Base-by-base conservation (phyloP, 805 yeast species). In the Kluyveromyces dobzhanskii region DNA sequence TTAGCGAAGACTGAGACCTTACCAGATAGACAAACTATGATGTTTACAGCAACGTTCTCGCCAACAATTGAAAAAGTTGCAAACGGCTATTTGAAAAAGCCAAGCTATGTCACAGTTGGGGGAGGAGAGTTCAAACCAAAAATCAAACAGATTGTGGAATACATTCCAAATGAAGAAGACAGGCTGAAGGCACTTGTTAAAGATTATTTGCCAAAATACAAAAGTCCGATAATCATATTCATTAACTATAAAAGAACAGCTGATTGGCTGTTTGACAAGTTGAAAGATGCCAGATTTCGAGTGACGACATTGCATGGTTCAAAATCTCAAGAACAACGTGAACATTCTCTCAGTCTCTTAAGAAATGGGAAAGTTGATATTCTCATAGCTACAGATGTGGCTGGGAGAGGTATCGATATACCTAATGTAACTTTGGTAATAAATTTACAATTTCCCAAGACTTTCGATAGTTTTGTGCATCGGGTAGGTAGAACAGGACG, bases 401-500 rank as follows among this genome's bases (percentile, higher is more conserved):
- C 97, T 0, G 94, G 95, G 3, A 75, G 98, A 64, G 98, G 98
- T 56, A 75, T 90, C 32, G 97, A 92, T 59, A 78, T 90, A n/a
- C 80, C 86, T 1, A 73, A 84, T 48, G 94, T 90, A 6, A 76
- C 92, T 0, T 57, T 88, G 26, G 97, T 90, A 8, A 59, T 92
- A 16, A 92, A 90, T 57, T 88, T 72, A 54, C 95, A 90, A 49
- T 80, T 88, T 88, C 65, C 87, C 8, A 74, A 70, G 45, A 68
- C 69, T 25, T 73, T 87, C 32, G 96, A 87, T 45, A 88, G 82
- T 43, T 90, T 87, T 50, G 75, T 90, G 14, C 98, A 90, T 61
- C 72, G 97, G 54, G 81, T 90, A 37, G 98, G 98, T 41, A 78
- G 98, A 63, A 90, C 98, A 0, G 98, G 97, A 28, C 75, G 98